Percentiles rank a stretch among this genome's conserved stretches.
Conservation (phyloP, 345 rosid genomes). For the Dovyalis caffra region DNA sequence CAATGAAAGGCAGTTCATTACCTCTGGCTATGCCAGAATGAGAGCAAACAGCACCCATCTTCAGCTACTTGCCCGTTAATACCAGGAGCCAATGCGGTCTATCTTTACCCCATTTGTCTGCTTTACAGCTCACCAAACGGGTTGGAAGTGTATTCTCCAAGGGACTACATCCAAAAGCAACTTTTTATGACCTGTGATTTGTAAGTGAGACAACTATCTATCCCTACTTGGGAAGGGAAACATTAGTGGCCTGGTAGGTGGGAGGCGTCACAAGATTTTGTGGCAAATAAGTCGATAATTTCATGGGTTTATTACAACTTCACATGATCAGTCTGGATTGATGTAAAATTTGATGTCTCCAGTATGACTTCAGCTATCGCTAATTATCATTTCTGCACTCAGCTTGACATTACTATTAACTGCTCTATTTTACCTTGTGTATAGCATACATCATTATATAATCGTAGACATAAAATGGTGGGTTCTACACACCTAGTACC, state of each 20-base stretch:
- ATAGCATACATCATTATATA: background rate
- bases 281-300: background rate
- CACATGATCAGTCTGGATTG: background rate
- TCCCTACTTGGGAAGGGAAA: background rate
- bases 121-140: background rate
- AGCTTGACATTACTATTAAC: background rate
- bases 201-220: background rate
- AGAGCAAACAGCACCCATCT: background rate
- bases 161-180: background rate
- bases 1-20: background rate
- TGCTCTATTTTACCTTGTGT: background rate
- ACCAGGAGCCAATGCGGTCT: background rate
- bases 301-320: background rate
- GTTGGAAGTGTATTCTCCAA: background rate
- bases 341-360: background rate
- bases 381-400: background rate
- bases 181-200: background rate
- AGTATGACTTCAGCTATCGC: background rate
- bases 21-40: too few species aligned
- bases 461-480: background rate
- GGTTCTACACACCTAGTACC: background rate
- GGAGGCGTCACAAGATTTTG: background rate
- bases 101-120: background rate
- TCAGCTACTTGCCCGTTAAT: background rate
- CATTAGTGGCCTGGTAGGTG: background rate